These are phyloP conservation scores for Hymenoscyphus fructigenus DNA, from an alignment of 2,329 filamentous ascomycete species.

Conservation along the genomic window DNA sequence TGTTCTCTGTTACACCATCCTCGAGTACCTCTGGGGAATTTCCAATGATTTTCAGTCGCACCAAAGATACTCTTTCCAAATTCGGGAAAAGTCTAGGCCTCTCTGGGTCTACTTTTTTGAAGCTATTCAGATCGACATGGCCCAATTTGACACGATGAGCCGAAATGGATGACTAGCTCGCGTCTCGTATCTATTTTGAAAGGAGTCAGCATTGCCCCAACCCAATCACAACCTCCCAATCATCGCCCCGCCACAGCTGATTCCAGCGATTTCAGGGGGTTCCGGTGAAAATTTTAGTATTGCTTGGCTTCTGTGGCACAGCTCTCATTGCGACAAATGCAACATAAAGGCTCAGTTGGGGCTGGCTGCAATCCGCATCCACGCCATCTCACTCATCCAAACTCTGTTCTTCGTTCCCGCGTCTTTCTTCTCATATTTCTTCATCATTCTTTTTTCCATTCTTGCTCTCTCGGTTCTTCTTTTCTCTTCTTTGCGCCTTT, in stretches of 20 bases:
- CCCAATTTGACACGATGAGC: not conserved
- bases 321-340: conserved; percentile 2
- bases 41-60: not conserved
- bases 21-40: not conserved
- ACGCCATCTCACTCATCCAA: not conserved
- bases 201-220: not conserved
- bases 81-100: not conserved
- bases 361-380: not conserved
- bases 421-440: not conserved
- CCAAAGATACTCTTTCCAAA: not conserved
- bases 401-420: not conserved
- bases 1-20: not conserved
- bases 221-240: not conserved
- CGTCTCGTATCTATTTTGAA: conserved; percentile 3
- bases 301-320: conserved; percentile 6
- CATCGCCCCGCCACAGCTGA: conserved; percentile 1
- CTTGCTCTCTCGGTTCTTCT: not conserved
- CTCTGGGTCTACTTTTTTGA: not conserved
- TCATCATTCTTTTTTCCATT: not conserved
- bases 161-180: not conserved
- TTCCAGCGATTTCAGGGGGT: not conserved
- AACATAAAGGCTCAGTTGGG: conserved; percentile 3
- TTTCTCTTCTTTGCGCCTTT: not conserved
- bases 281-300: not conserved
- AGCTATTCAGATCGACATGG: conserved; percentile 2